Evolutionary conservation across 257 asterid genomes (phyloP).

Genomic region (Voacanga thouarsii): DNA sequence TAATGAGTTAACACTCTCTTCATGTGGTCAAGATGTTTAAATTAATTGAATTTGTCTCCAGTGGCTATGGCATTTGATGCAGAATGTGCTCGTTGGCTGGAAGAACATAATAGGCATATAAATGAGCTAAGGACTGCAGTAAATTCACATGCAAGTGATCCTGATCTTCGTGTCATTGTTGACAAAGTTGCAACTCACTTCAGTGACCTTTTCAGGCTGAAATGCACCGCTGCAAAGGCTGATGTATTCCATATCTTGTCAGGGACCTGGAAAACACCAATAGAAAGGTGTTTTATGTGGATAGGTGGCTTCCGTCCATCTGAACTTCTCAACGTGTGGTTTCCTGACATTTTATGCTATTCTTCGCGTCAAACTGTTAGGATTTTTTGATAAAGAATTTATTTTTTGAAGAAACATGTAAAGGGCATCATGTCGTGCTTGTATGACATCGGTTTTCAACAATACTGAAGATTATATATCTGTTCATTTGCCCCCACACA

Average conservation of each 20-base stretch:
- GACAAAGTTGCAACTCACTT: slow-evolving; percentile 64
- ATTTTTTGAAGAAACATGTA: too few species aligned
- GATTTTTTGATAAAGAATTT: neutral
- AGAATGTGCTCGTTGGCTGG: slow-evolving; percentile 81
- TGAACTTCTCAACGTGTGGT: slow-evolving; percentile 85
- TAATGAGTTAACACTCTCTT: too few species aligned
- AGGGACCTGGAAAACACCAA: slow-evolving; percentile 99
- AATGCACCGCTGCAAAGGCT: slow-evolving; percentile 76
- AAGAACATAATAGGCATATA: slow-evolving; percentile 67
- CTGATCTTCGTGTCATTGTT: slow-evolving; percentile 60
- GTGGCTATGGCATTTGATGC: slow-evolving; percentile 86
- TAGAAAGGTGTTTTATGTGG: slow-evolving; percentile 96
- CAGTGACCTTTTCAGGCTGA: slow-evolving; percentile 70
- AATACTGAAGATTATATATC: too few species aligned
- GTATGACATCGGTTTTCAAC: neutral
- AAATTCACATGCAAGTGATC: slow-evolving; percentile 72
- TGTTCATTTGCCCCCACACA: too few species aligned
- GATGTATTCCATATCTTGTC: slow-evolving; percentile 95
- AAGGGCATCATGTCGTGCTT: too few species aligned
- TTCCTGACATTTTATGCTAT: neutral
- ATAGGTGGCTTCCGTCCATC: slow-evolving; percentile 97
- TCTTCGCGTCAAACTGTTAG: neutral
- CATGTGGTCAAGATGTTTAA: neutral
- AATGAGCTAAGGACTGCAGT: slow-evolving; percentile 73
- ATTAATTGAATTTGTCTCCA: slow-evolving; percentile 23